A percentile compares a stretch with the other conserved stretches of the same genome.
Evolutionary conservation across 2,329 filamentous ascomycete species (phyloP).

Genomic region (Basipetospora chlamydospora): DNA sequence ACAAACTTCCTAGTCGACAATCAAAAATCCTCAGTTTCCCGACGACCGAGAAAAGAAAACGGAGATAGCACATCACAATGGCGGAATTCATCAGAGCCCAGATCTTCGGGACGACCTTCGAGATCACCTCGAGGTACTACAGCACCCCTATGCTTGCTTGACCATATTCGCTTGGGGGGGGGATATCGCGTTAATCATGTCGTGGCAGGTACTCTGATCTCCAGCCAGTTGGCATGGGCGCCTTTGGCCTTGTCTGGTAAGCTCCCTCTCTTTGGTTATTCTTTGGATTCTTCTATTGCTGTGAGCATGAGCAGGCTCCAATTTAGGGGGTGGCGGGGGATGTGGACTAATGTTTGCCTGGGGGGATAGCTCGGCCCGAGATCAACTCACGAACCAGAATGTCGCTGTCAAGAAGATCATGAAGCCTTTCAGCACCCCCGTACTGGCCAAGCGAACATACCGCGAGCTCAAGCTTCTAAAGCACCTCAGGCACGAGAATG

Average conservation of each 20-base stretch:
- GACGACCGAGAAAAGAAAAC: background rate
- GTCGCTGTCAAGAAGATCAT: constrained; percentile 99
- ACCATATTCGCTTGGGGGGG: no score
- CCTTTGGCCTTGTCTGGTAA: constrained; percentile 95
- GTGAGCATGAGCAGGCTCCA: no score
- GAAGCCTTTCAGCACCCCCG: constrained; percentile 99
- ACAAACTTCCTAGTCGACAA: no score
- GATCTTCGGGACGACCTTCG: constrained; percentile 98
- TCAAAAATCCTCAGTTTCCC: no score
- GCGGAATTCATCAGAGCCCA: constrained; percentile 98
- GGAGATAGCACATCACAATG: constrained; percentile 47
- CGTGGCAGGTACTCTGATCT: constrained; percentile 76
- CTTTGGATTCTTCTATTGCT: no score
- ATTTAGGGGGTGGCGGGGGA: no score
- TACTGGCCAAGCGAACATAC: constrained; percentile 94
- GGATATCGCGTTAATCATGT: no score
- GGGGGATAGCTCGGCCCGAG: constrained; percentile 86
- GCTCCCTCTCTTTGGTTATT: no score
- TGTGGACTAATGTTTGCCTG: no score
- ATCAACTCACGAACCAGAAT: constrained; percentile 92
- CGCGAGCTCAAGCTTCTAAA: constrained; percentile 94
- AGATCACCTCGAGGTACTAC: constrained; percentile 88
- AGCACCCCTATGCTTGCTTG: no score
- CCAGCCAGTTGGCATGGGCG: constrained; percentile 97
- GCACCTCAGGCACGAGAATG: constrained; percentile 93